Percentiles rank a stretch among this genome's conserved stretches.
phyloP scores from a whole-genome alignment of 208 protist species.

The Acanthamoeba culbertsoni region DNA sequence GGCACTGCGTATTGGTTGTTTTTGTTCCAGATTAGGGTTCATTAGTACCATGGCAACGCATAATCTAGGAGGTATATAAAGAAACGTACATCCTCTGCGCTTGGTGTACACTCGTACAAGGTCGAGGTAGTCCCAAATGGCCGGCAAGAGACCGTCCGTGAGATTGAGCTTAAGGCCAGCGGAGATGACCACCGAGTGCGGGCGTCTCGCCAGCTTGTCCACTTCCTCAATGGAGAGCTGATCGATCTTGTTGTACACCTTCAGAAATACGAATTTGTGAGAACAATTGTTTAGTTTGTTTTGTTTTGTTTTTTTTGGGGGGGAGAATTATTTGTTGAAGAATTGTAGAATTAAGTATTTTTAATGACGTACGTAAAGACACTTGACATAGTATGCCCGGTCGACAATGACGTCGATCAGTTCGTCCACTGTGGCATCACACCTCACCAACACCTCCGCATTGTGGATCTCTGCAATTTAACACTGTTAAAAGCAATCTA shows the following conservation, averaged over 20 bases:
- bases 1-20: conserved; percentile 75
- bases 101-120: conserved; percentile 97
- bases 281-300: too few relatives aligned
- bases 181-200: conserved; percentile 83
- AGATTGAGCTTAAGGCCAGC: conserved; percentile 67
- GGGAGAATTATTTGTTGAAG: too few relatives aligned
- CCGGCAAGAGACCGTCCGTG: conserved; percentile 91
- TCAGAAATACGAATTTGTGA: conserved; percentile 65
- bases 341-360: too few relatives aligned
- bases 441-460: conserved; percentile 93
- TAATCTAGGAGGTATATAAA: too few relatives aligned
- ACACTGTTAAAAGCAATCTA: conserved; percentile 81
- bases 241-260: conserved; percentile 97
- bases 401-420: conserved; percentile 98
- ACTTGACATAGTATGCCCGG: conserved; percentile 89
- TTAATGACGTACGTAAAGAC: conserved; percentile 71
- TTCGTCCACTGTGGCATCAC: conserved; percentile 96
- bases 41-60: too few relatives aligned
- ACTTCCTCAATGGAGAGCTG: conserved; percentile 95
- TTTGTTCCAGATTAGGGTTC: too few relatives aligned
- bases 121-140: conserved; percentile 95
- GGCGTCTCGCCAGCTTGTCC: conserved; percentile 90
- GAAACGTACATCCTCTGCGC: conserved; percentile 83
- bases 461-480: conserved; percentile 83
- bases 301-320: too few relatives aligned